Conservation (phyloP, 495 filamentous ascomycete species). For the Penicillium parvum region DNA sequence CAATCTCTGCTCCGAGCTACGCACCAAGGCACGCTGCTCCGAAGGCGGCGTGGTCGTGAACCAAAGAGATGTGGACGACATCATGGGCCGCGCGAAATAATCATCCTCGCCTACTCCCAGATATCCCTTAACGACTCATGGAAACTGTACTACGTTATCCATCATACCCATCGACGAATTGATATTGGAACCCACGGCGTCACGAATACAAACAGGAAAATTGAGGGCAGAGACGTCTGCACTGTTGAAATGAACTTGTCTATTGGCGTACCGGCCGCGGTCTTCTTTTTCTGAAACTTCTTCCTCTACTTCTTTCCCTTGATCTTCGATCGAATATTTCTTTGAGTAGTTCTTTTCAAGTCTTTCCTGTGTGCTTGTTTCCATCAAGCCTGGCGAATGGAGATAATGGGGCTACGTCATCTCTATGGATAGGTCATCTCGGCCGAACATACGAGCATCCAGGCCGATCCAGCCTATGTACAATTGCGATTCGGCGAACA, state of each 20-base stretch:
- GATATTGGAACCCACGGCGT: conserved; percentile 29
- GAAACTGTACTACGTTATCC: conserved; percentile 18
- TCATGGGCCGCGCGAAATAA: conserved; percentile 57
- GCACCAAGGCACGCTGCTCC: conserved; percentile 93
- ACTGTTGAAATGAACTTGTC: not conserved
- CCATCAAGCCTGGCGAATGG: conserved; percentile 19
- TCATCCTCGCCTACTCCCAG: not conserved
- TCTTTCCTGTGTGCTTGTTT: conserved; percentile 1
- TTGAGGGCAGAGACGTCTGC: conserved; percentile 9
- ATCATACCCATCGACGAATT: conserved; percentile 27
- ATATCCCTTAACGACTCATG: conserved; percentile 22
- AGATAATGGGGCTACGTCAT: conserved; percentile 3
- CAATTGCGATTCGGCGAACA: conserved; percentile 3
- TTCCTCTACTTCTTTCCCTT: not conserved
- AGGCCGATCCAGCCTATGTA: not conserved
- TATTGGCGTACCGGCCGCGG: conserved; percentile 1
- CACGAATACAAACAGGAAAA: conserved; percentile 17
- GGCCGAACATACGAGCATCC: not conserved
- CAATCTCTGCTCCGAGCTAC: conserved; percentile 85
- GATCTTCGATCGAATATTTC: not conserved
- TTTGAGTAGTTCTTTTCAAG: conserved; percentile 1
- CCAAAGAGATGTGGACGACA: conserved; percentile 79
- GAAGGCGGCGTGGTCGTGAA: conserved; percentile 89
- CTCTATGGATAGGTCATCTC: conserved; percentile 1
- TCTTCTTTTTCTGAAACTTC: not conserved